Evolutionary conservation across 768 basidiomycete species (phyloP).

Genomic region (Tylopilus vinaceipallidus): DNA sequence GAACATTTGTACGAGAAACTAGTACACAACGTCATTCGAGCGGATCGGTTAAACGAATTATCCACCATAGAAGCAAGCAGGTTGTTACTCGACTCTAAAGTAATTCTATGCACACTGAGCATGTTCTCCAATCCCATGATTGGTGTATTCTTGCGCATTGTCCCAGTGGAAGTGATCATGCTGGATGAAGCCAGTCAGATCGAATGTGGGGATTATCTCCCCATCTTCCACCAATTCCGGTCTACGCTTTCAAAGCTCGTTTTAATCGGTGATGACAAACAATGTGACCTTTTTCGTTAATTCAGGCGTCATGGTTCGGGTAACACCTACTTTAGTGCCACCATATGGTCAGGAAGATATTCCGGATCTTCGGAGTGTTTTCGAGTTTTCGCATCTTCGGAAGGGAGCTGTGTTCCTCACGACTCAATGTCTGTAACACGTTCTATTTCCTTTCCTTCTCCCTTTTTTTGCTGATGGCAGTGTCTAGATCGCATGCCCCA

Average conservation of each 20-base stretch:
- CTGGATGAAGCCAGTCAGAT: constrained; percentile 52
- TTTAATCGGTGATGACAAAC: constrained; percentile 40
- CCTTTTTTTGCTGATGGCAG: neutral
- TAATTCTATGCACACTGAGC: constrained; percentile 48
- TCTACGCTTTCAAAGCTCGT: constrained; percentile 34
- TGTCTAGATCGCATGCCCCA: constrained; percentile 77
- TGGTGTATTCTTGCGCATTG: constrained; percentile 17
- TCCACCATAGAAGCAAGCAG: constrained; percentile 16
- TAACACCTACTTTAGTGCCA: constrained; percentile 49
- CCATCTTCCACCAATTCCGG: constrained; percentile 30
- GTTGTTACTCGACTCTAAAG: constrained; percentile 28
- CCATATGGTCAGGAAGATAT: constrained; percentile 75
- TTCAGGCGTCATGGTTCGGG: neutral
- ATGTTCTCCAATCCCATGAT: constrained; percentile 39
- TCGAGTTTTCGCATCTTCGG: constrained; percentile 64
- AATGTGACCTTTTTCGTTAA: constrained; percentile 24
- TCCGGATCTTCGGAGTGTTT: constrained; percentile 65
- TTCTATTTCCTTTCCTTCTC: neutral
- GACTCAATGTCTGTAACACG: constrained; percentile 61
- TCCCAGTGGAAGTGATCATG: constrained; percentile 39
- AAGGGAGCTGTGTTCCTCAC: constrained; percentile 51
- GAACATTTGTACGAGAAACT: constrained; percentile 46
- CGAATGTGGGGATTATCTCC: constrained; percentile 40
- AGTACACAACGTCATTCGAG: constrained; percentile 35
- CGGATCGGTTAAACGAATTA: constrained; percentile 27